Base-by-base conservation (phyloP, 1,139 yeast species). In the Debaryomyces udenii region DNA sequence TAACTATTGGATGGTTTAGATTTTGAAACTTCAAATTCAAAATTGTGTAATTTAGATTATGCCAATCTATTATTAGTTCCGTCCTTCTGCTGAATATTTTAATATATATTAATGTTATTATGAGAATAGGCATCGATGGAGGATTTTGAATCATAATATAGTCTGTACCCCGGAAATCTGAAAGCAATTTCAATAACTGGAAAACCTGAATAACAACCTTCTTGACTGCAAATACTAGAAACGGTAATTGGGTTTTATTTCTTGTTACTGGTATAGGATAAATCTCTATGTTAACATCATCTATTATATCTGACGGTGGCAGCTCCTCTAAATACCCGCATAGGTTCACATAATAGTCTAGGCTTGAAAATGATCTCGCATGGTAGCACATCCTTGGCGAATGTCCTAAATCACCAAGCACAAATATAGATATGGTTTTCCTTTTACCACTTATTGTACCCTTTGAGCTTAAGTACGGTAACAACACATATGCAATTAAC, bases 341-440 rank as follows among this genome's bases (percentile, higher is more conserved):
- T 32, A 93, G 61, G 47, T 85, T 88, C 2, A 94, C 99, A 37
- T 74, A 72, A 60, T 84, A 85, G 1, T 89, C 93, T 18, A 66
- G 62, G 37, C 73, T 66, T n/a, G 87, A 77, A 51, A 93, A 81
- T 40, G 95, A 85, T 44, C 74, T 65, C 1, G 96, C 96, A 61
- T 94, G 99, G 61, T 93, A 87, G 53, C 86, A 78, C 88, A 93
- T 93, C 47, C 99, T 71, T 4, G 99, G 99, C 1, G 98, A 91
- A 55, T 91, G 95, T 10, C 96, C 97, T 40, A 94, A 61, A 57
- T 93, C 99, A 1, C 99, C 99, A 20, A 94, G 68, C 1, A 93
- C 99, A 44, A 88, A 76, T 20, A 93, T 81, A 6, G 87, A 75
- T 3, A 89, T 81, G 34, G 88, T 68, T 49, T 68, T 77, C 48